Percentiles rank a stretch among this genome's conserved stretches.
Conservation (phyloP, 78 protist genomes). For the Salpingoeca rosetta region DNA sequence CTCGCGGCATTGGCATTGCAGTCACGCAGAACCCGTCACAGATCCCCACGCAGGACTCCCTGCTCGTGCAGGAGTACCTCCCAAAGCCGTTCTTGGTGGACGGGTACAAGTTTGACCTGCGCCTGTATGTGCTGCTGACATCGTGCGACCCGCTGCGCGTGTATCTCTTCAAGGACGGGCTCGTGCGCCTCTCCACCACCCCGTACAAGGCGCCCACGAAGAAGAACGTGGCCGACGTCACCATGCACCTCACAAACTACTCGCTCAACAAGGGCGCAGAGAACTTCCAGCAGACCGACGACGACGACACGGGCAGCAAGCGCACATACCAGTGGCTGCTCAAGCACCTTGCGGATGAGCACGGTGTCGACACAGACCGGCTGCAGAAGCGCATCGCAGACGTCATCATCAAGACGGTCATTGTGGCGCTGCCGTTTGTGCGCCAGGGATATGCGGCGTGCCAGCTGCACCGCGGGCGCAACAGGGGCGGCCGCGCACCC, state of each 20-base stretch:
- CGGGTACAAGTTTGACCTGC: constrained; percentile 40
- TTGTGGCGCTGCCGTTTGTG: constrained; percentile 10
- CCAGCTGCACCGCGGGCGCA: not conserved
- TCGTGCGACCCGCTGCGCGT: constrained; percentile 37
- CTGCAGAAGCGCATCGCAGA: constrained; percentile 23
- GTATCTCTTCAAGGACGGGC: constrained; percentile 40
- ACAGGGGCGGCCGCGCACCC: not conserved
- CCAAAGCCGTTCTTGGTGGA: constrained; percentile 20
- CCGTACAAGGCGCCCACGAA: constrained; percentile 14
- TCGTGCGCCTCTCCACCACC: constrained; percentile 43
- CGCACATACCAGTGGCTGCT: constrained; percentile 1
- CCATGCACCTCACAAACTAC: not conserved
- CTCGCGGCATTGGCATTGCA: constrained; percentile 41
- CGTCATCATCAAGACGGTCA: constrained; percentile 24
- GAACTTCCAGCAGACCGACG: constrained; percentile 1
- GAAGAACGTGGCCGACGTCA: not conserved
- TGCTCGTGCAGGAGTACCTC: constrained; percentile 38
- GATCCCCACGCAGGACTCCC: not conserved
- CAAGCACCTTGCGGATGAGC: not conserved
- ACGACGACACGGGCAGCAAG: constrained; percentile 19
- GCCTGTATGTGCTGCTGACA: constrained; percentile 54
- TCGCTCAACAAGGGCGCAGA: not conserved
- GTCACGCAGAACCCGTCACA: constrained; percentile 13
- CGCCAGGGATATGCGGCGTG: constrained; percentile 10
- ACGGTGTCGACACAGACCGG: constrained; percentile 10